Base-by-base conservation (phyloP, 2,329 filamentous ascomycete genomes). In the Alternaria angustiovoidea region DNA sequence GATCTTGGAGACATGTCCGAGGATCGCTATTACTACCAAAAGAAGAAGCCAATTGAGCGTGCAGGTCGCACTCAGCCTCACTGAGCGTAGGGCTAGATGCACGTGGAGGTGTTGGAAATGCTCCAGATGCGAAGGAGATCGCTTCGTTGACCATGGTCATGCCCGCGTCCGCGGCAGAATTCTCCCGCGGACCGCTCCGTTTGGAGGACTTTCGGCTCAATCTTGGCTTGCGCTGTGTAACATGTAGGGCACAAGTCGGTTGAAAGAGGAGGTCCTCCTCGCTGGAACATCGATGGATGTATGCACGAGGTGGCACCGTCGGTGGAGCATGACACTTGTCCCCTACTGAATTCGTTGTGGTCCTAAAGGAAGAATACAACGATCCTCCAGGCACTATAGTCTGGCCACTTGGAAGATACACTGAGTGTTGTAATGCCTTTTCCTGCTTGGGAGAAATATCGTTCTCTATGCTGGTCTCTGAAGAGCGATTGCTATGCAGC, bases 1-100 rank as follows among this genome's bases (percentile, higher is more conserved):
- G 43, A 22, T 64, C 62, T 53, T 68, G 64, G 34, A 78, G 78
- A n/a, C 76, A 64, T 60, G 79, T 74, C 28, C 41, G 24, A 12
- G 79, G 78, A 65, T 81, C 76, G 61, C 77, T 81, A 51, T 80
- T 51, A 18, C 64, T 59, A 5, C 62, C 62, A 39, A 81, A 71
- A 3, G 80, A 69, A 49, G 80, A 69, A 49, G 63, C 63, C n/a
- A 78, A 68, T 18, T 74, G 67, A 41, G 72, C 63, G 30, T 76
- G 69, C 20, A 78, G 65, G 28, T 81, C 81, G 12, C 75, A 66
- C 63, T 81, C 81, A 9, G 81, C 81, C 67, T 84, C 78, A 60
- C 81, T 83, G 48, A 83, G 70, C 1, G 81, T 82, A n/a, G 81
- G 81, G 57, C 80, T 84, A 18, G 67, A 42, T 20, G 38, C 64